Conservation (phyloP, 164 flowering plant genomes). For the Cinnamomum micranthum region DNA sequence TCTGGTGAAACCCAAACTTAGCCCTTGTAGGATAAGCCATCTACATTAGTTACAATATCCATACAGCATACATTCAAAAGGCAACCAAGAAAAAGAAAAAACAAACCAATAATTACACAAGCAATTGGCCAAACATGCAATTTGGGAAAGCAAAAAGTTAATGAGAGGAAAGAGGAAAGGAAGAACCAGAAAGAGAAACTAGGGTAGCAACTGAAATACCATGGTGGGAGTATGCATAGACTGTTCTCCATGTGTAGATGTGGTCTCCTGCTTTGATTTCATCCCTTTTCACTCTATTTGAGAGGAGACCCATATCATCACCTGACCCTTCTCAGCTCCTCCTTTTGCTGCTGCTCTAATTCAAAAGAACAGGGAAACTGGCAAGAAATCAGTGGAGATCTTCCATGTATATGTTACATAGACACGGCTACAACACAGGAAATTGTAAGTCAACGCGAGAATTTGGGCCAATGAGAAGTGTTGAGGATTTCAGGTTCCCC, state of each 20-base stretch:
- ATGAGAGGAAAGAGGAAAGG: neutral
- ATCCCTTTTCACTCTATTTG: slow-evolving; percentile 62
- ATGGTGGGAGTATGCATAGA: slow-evolving; percentile 91
- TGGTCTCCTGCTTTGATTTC: slow-evolving; percentile 87
- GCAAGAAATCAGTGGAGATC: too few relatives aligned
- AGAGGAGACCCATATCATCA: slow-evolving; percentile 65
- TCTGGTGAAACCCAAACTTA: neutral
- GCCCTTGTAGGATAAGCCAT: neutral
- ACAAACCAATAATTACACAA: neutral
- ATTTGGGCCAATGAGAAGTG: too few relatives aligned
- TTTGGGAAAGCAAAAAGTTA: neutral
- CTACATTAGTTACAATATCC: neutral
- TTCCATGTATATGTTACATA: too few relatives aligned
- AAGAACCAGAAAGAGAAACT: neutral
- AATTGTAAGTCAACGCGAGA: too few relatives aligned
- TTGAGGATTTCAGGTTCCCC: too few relatives aligned
- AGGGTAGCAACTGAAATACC: slow-evolving; percentile 34
- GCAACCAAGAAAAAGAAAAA: neutral
- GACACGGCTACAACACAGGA: too few relatives aligned
- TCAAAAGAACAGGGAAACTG: neutral
- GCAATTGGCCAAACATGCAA: neutral
- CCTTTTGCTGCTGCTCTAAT: neutral
- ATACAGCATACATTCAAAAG: neutral
- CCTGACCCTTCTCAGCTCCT: neutral
- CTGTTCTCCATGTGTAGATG: slow-evolving; percentile 88